phyloP scores from a whole-genome alignment of 78 protist species.

The Diacronema lutheri region DNA sequence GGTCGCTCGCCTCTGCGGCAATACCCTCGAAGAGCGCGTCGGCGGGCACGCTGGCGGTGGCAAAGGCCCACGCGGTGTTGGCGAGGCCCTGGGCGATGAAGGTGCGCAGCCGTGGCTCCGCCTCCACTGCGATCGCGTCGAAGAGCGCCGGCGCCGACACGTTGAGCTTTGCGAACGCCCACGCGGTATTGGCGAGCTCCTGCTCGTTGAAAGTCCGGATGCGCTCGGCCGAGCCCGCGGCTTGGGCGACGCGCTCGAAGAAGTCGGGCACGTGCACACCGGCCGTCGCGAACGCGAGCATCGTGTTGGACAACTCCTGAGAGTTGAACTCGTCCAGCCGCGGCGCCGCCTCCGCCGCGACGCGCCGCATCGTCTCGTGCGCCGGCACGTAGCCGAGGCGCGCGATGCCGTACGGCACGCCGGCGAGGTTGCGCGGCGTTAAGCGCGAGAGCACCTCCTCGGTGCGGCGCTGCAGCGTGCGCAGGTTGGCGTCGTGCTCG shows the following conservation, averaged over 20 bases:
- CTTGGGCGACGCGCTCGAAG: not conserved
- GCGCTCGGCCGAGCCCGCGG: no score
- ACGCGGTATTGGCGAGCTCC: constrained; percentile 2
- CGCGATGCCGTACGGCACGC: no score
- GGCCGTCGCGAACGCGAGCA: not conserved
- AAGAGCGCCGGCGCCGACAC: not conserved
- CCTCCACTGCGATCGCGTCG: not conserved
- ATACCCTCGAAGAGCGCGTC: not conserved
- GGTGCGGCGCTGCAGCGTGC: no score
- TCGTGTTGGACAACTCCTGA: not conserved
- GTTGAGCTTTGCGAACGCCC: not conserved
- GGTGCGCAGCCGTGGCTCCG: not conserved
- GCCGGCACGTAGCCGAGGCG: no score
- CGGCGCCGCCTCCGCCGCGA: no score
- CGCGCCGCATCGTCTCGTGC: no score
- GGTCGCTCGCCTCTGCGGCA: not conserved
- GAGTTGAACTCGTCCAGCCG: not conserved
- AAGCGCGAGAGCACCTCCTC: no score
- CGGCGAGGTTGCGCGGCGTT: no score
- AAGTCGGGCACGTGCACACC: not conserved
- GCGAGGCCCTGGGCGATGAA: not conserved
- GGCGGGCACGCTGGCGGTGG: not conserved
- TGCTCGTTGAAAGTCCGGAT: not conserved
- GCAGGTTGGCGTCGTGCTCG: no score
- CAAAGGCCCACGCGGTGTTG: not conserved